These are phyloP conservation scores for Solanum pimpinellifolium DNA, from an alignment of 257 asterid species.

Conservation along the genomic window DNA sequence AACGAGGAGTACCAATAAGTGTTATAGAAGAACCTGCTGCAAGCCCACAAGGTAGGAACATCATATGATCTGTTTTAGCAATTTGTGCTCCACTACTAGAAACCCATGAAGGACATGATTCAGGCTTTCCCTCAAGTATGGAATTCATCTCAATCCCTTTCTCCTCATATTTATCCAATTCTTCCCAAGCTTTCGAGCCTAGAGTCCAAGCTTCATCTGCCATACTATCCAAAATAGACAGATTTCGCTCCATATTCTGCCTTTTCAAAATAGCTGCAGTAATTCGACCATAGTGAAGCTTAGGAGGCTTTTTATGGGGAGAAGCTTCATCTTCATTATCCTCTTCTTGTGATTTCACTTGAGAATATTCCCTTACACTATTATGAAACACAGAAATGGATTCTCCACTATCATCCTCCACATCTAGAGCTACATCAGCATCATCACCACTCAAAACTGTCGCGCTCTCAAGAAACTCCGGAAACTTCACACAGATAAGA, in stretches of 20 bases:
- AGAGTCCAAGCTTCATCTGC: slow-evolving; percentile 86
- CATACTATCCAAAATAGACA: slow-evolving; percentile 58
- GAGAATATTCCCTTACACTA: slow-evolving; percentile 26
- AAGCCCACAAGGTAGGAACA: slow-evolving; percentile 96
- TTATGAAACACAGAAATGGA: slow-evolving; percentile 23
- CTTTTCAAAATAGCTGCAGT: slow-evolving; percentile 44
- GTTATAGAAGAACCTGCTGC: slow-evolving; percentile 96
- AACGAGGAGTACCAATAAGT: slow-evolving; percentile 73
- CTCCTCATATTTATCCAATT: slow-evolving; percentile 48
- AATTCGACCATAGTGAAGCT: slow-evolving; percentile 66
- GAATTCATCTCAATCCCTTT: slow-evolving; percentile 54
- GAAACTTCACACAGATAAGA: slow-evolving; percentile 58
- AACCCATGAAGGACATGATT: slow-evolving; percentile 94
- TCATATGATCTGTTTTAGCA: slow-evolving; percentile 34
- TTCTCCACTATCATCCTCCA: slow-evolving; percentile 24
- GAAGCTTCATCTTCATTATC: not conserved
- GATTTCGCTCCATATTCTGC: slow-evolving; percentile 36
- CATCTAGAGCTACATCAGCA: slow-evolving; percentile 23
- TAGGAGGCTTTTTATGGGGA: slow-evolving; percentile 15
- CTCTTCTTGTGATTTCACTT: slow-evolving; percentile 20
- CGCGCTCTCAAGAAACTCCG: slow-evolving; percentile 53
- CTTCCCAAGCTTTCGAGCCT: slow-evolving; percentile 91
- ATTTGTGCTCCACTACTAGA: slow-evolving; percentile 53
- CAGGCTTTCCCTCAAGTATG: slow-evolving; percentile 81
- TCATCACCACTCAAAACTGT: slow-evolving; percentile 28